Evolutionary conservation across 306 rosid genomes (phyloP).

Genomic region (Acmispon strigosus): DNA sequence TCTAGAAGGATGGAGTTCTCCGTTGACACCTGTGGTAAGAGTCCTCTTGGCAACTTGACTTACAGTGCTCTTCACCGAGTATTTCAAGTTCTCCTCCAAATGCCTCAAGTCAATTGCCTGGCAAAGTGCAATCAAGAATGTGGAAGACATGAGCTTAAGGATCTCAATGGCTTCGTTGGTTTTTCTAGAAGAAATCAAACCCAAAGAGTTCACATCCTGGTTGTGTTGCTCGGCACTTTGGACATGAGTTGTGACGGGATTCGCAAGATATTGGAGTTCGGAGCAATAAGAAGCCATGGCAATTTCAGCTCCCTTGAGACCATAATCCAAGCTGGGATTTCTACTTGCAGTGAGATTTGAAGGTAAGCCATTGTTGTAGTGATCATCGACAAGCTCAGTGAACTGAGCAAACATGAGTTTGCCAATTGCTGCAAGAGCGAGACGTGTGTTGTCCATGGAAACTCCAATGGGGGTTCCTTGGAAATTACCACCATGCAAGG

Average conservation of each 20-base stretch:
- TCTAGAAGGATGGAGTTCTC: slow-evolving; percentile 77
- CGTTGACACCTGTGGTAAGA: slow-evolving; percentile 49
- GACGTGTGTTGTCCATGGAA: slow-evolving; percentile 90
- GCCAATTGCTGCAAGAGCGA: slow-evolving; percentile 79
- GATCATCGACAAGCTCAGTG: slow-evolving; percentile 80
- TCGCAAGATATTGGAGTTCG: slow-evolving; percentile 41
- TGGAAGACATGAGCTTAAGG: slow-evolving; percentile 49
- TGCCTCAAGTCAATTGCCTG: slow-evolving; percentile 88
- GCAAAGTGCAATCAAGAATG: slow-evolving; percentile 72
- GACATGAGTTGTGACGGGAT: slow-evolving; percentile 39
- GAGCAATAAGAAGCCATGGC: slow-evolving; percentile 53
- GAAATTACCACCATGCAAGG: slow-evolving; percentile 86
- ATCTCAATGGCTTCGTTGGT: slow-evolving; percentile 70
- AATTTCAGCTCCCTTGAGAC: slow-evolving; percentile 71
- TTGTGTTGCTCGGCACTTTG: slow-evolving; percentile 49
- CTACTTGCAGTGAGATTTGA: slow-evolving; percentile 73
- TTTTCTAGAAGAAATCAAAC: slow-evolving; percentile 73
- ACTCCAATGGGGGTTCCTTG: slow-evolving; percentile 97
- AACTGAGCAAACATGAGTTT: slow-evolving; percentile 90
- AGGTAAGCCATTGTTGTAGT: slow-evolving; percentile 80
- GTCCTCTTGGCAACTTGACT: slow-evolving; percentile 61
- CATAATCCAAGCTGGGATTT: slow-evolving; percentile 86
- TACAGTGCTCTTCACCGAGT: slow-evolving; percentile 50
- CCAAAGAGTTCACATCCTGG: slow-evolving; percentile 65
- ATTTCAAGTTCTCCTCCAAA: slow-evolving; percentile 79